Conservation (phyloP, 805 yeast genomes). For the Pichia rugopelliculosa region DNA sequence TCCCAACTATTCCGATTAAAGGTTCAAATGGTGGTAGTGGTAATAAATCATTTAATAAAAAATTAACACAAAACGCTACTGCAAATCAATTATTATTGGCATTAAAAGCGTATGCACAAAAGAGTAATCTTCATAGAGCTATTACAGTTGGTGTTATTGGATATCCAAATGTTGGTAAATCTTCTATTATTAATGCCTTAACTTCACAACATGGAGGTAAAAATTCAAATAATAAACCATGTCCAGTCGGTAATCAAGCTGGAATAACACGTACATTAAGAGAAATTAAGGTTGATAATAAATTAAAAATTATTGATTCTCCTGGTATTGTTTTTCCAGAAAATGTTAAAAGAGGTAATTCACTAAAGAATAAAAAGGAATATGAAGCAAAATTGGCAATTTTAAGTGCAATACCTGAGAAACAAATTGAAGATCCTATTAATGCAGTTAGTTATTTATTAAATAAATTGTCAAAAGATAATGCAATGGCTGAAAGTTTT, state of each 20-base stretch:
- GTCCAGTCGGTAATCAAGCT: conserved; percentile 97
- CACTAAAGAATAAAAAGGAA: conserved; percentile 41
- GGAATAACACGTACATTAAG: conserved; percentile 92
- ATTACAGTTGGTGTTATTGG: conserved; percentile 94
- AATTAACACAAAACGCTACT: conserved; percentile 62
- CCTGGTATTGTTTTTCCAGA: conserved; percentile 96
- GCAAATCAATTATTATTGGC: conserved; percentile 70
- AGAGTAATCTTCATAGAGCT: conserved; percentile 79
- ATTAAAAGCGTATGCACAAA: conserved; percentile 76
- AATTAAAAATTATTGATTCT: conserved; percentile 82
- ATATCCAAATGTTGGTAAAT: conserved; percentile 95
- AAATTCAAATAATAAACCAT: conserved; percentile 46
- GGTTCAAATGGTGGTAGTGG: conserved; percentile 72
- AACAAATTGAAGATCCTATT: conserved; percentile 74
- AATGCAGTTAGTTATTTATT: conserved; percentile 73
- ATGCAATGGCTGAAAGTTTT: conserved; percentile 71
- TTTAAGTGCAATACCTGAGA: conserved; percentile 83
- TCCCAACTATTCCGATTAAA: conserved; percentile 88
- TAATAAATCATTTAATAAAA: conserved; percentile 62
- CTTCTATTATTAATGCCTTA: conserved; percentile 86
- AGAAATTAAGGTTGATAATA: conserved; percentile 87
- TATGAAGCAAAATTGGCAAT: conserved; percentile 86
- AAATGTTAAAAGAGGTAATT: conserved; percentile 32
- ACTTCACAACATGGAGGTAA: conserved; percentile 68
- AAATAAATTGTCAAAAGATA: conserved; percentile 65